These are phyloP conservation scores for Leishmania aethiopica DNA, from an alignment of 208 protist genomes.

Conservation along the genomic window DNA sequence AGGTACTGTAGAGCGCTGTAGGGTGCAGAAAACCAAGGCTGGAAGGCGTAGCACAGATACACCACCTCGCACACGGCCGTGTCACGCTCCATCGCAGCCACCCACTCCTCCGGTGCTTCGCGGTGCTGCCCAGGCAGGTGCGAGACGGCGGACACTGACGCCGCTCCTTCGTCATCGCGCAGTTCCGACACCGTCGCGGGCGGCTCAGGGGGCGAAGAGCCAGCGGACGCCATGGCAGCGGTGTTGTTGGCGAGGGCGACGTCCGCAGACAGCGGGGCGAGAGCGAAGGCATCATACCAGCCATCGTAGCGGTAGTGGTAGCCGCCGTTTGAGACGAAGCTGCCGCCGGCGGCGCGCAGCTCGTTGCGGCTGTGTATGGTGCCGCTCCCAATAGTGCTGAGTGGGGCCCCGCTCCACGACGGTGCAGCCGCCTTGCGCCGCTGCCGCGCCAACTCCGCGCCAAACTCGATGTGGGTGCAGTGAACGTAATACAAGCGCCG, in stretches of 20 bases:
- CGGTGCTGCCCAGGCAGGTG: background rate
- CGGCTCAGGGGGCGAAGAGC: background rate
- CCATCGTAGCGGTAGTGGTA: slow-evolving; percentile 74
- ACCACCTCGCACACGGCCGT: slow-evolving; percentile 61
- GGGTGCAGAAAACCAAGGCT: slow-evolving; percentile 64
- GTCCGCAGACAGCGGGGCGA: background rate
- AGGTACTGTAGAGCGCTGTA: slow-evolving; percentile 60
- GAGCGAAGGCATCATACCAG: slow-evolving; percentile 58
- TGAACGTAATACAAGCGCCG: slow-evolving; percentile 62
- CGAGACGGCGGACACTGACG: background rate
- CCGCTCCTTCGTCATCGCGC: background rate
- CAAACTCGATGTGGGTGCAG: slow-evolving; percentile 44
- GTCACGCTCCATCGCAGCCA: slow-evolving; percentile 57
- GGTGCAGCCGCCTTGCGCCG: slow-evolving; percentile 18
- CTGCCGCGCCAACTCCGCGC: slow-evolving; percentile 17
- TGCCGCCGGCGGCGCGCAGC: slow-evolving; percentile 26
- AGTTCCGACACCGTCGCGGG: background rate
- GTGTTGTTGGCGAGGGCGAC: background rate
- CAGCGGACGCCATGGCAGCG: background rate
- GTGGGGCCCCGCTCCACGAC: slow-evolving; percentile 24
- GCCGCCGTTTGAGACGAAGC: slow-evolving; percentile 47
- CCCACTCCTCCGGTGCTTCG: slow-evolving; percentile 47
- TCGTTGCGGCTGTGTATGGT: slow-evolving; percentile 35
- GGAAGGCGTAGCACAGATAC: slow-evolving; percentile 68
- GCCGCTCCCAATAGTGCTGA: slow-evolving; percentile 17